These are phyloP conservation scores for Candida multigemmis DNA, from an alignment of 805 yeast species.

Conservation along the genomic window DNA sequence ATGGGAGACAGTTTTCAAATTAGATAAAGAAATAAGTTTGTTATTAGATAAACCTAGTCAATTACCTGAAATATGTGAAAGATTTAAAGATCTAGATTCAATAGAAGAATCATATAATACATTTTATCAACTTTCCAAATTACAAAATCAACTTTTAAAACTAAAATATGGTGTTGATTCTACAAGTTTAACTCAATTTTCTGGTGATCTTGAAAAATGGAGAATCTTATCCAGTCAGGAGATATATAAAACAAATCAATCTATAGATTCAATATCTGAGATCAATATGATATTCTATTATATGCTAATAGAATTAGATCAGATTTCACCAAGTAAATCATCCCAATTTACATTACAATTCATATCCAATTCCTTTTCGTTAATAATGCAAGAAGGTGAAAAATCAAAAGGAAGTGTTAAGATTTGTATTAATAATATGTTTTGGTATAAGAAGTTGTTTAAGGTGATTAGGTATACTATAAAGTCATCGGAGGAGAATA, in stretches of 20 bases:
- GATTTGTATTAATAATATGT: constrained; percentile 13
- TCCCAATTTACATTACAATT: constrained; percentile 34
- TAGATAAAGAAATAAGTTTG: constrained; percentile 31
- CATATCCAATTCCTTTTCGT: constrained; percentile 28
- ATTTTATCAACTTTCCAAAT: constrained; percentile 4
- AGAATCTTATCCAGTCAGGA: constrained; percentile 17
- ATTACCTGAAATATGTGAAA: constrained; percentile 13
- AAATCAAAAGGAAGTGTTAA: constrained; percentile 7
- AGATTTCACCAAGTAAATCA: constrained; percentile 25
- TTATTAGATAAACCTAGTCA: constrained; percentile 25
- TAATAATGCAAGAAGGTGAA: constrained; percentile 15
- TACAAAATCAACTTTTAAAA: constrained; percentile 17
- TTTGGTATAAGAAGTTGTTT: constrained; percentile 27
- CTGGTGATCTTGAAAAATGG: constrained; percentile 30
- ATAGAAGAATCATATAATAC: too few relatives aligned
- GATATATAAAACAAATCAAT: constrained; percentile 16
- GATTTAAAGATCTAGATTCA: too few relatives aligned
- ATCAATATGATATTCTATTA: constrained; percentile 31
- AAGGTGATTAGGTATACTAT: constrained; percentile 24
- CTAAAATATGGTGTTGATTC: too few relatives aligned
- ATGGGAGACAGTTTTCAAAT: constrained; percentile 28
- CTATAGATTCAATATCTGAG: constrained; percentile 23
- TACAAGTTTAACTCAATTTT: constrained; percentile 11
- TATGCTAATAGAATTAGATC: constrained; percentile 31
- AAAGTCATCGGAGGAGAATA: constrained; percentile 10